Conservation (phyloP, 2,329 filamentous ascomycete genomes). For the Samsoniella hepiali region DNA sequence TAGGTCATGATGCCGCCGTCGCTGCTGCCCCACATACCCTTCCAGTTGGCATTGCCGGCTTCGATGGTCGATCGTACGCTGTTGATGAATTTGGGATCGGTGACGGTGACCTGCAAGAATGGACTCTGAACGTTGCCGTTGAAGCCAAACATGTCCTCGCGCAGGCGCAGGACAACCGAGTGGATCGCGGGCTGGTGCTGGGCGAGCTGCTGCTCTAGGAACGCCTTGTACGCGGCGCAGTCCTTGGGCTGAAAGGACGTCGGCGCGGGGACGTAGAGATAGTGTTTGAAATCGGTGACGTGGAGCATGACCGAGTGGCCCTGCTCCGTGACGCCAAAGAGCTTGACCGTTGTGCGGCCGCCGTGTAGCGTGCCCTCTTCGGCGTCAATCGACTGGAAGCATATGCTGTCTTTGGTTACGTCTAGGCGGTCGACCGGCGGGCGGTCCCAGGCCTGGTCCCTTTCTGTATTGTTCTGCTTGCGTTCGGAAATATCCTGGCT, state of each 20-base stretch:
- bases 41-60: conserved; percentile 77
- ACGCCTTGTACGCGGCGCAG: conserved; percentile 73
- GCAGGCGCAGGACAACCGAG: conserved; percentile 75
- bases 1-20: conserved; percentile 79
- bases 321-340: conserved; percentile 82
- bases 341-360: conserved; percentile 74
- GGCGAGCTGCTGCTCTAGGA: conserved; percentile 75
- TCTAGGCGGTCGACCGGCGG: conserved; percentile 51
- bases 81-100: conserved; percentile 79
- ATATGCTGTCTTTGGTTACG: conserved; percentile 64
- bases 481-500: conserved; percentile 86
- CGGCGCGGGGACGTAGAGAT: conserved; percentile 89
- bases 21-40: conserved; percentile 75
- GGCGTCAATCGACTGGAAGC: conserved; percentile 92
- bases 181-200: conserved; percentile 71
- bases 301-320: conserved; percentile 94
- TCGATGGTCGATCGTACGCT: conserved; percentile 75
- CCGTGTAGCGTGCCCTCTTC: conserved; percentile 83
- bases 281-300: conserved; percentile 93
- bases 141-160: conserved; percentile 91
- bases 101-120: conserved; percentile 91
- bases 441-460: conserved; percentile 85
- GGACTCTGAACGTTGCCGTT: conserved; percentile 90
- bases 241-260: conserved; percentile 75
- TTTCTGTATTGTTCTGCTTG: conserved; percentile 84